These are phyloP conservation scores for Cordyceps javanica DNA, from an alignment of 2,329 filamentous ascomycete genomes.

Conservation along the genomic window DNA sequence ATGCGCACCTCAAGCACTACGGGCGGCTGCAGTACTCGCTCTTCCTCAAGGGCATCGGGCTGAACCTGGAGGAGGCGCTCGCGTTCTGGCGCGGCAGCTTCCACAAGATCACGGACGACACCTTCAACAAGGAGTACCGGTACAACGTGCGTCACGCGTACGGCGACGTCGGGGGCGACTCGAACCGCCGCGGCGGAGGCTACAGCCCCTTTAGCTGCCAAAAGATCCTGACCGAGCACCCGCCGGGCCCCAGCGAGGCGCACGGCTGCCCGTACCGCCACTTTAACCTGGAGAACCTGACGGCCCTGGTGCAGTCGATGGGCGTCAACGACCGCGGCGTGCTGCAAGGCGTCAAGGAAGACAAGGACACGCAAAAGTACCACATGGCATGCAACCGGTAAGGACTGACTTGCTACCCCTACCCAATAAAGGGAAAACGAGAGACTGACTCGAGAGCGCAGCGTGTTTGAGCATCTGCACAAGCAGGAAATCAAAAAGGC, in stretches of 20 bases:
- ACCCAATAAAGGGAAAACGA: conserved; percentile 11
- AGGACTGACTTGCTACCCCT: too few relatives aligned
- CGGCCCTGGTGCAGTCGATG: conserved; percentile 65
- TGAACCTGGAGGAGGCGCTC: conserved; percentile 86
- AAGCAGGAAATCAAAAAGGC: conserved; percentile 70
- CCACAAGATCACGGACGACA: conserved; percentile 82
- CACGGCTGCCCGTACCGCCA: conserved; percentile 97
- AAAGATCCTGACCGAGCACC: conserved; percentile 85
- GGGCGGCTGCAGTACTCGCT: conserved; percentile 91
- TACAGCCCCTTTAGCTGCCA: conserved; percentile 93
- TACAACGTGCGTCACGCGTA: conserved; percentile 97
- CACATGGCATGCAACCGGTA: conserved; percentile 93
- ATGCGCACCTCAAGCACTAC: conserved; percentile 87
- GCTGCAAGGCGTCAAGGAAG: conserved; percentile 75
- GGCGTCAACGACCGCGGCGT: conserved; percentile 75
- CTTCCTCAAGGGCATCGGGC: conserved; percentile 92
- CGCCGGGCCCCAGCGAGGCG: conserved; percentile 77
- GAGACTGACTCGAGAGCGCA: conserved; percentile 22
- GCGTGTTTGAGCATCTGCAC: conserved; percentile 84
- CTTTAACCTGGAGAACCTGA: conserved; percentile 82
- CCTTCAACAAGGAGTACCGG: conserved; percentile 94
- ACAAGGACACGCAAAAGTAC: conserved; percentile 81
- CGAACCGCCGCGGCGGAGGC: conserved; percentile 76
- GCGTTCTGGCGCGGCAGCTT: conserved; percentile 87
- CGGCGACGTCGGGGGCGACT: conserved; percentile 90